These are phyloP conservation scores for Trichomonascus vanleenenianus DNA, from an alignment of 805 yeast species.

Conservation along the genomic window DNA sequence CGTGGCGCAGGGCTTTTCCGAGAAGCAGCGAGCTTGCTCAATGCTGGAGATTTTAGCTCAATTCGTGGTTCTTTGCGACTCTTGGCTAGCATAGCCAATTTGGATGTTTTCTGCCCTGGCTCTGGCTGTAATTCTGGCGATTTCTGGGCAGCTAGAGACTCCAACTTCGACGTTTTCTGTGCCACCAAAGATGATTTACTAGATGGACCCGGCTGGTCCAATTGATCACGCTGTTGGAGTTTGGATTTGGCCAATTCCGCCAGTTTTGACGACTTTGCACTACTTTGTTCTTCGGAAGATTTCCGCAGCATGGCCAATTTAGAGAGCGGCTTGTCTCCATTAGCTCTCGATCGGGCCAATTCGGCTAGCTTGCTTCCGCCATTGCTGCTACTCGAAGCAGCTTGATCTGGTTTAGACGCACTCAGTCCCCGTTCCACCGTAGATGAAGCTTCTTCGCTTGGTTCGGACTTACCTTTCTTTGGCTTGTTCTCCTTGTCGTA, in stretches of 20 bases:
- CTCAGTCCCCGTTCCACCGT: no score
- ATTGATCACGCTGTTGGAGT: constrained; percentile 9
- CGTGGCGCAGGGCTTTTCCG: not conserved
- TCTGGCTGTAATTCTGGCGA: not conserved
- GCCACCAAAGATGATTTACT: no score
- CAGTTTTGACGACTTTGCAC: constrained; percentile 31
- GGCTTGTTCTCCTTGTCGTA: constrained; percentile 16
- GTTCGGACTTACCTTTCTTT: constrained; percentile 3
- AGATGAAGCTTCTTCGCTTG: no score
- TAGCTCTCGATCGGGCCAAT: not conserved
- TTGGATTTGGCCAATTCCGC: constrained; percentile 42
- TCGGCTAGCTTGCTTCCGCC: not conserved
- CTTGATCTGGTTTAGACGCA: no score
- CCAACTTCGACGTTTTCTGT: not conserved
- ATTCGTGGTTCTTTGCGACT: no score
- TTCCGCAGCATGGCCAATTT: not conserved
- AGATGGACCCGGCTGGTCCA: no score
- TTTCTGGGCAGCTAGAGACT: not conserved
- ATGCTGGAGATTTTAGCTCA: not conserved
- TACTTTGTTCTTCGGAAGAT: not conserved
- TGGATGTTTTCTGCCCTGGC: constrained; percentile 5
- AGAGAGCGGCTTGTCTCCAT: not conserved
- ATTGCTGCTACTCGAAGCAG: no score
- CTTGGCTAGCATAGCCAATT: no score
- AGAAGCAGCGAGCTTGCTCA: not conserved